Evolutionary conservation across 1,284 basidiomycete species (phyloP), one percentile per base, ranked within the genome.

Genomic region (Ustilago trichophora): DNA sequence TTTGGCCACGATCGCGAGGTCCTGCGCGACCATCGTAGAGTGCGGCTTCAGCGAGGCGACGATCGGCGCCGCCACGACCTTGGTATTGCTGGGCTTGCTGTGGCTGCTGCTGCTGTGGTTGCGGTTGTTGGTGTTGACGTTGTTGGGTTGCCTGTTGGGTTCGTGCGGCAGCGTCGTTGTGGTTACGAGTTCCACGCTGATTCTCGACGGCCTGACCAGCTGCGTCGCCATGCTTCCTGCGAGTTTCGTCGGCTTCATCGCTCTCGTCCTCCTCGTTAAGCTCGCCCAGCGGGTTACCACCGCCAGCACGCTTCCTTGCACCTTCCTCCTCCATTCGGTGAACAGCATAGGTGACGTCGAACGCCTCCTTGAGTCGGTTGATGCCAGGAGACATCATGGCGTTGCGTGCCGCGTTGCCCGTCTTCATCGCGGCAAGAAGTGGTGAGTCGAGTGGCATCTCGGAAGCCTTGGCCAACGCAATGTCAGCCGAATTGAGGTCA

Each of bases 241-340:
- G 54, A 15, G 64, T 49, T 33, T 62, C 51, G 33, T 82, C 80
- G 26, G 77, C 58, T 26, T 75, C 77, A 41, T 82, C 78, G 84
- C 87, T 62, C 82, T 85, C 74, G 44, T 94, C 93, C 67, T 94
- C 93, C 80, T 97, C 94, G 82, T 98, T 97, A 69, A 98, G 86
- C 15, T 90, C 91, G 18, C 86, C 85, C 22, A 98, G 84, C 18
- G 64, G 63, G 19, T 63, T 67, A 46, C 34, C 83, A 6, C 85
- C 54, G 87, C 87, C 58, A 16, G 36, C 83, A 82, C 35, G 87
- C 87, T 21, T 88, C 24, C 71, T 54, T 0, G 91, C 90, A 21
- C 93, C 93, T 83, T 99, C 96, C 83, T 99, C 96, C 81, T 98
- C 95, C 92, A 97, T 97, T 16, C 96, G 89, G 83, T 98, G 96